Conservation (phyloP, 2,329 filamentous ascomycete genomes). For the Fusarium graminum region DNA sequence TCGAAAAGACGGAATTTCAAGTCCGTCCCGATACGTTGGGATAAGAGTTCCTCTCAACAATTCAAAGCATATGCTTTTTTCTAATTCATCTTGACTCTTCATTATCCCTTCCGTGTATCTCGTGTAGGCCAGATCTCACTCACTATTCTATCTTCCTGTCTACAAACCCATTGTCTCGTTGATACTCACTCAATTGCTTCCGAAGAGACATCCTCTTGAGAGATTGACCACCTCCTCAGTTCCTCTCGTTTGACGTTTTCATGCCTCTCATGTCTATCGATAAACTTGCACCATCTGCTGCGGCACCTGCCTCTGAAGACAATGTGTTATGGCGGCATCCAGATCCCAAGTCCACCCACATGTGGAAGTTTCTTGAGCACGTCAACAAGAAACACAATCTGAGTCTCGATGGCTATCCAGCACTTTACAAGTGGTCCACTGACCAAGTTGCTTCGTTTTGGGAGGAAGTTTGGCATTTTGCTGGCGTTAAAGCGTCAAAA, state of each 20-base stretch:
- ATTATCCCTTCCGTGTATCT: background rate
- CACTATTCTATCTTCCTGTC: conserved; percentile 5
- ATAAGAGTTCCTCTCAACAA: conserved; percentile 31
- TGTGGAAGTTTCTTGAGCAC: conserved; percentile 77
- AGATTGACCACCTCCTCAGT: conserved; percentile 1
- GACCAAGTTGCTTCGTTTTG: conserved; percentile 82
- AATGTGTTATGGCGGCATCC: conserved; percentile 79
- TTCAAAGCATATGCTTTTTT: conserved; percentile 1
- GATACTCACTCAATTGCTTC: conserved; percentile 25
- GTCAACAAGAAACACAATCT: conserved; percentile 77
- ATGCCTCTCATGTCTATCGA: conserved; percentile 49
- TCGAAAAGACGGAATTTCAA: conserved; percentile 31
- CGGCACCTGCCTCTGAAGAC: conserved; percentile 37
- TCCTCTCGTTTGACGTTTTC: conserved; percentile 8
- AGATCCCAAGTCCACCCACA: conserved; percentile 74
- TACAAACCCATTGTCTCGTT: conserved; percentile 6
- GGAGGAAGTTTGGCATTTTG: conserved; percentile 87
- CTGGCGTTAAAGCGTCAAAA: conserved; percentile 77
- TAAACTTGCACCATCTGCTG: conserved; percentile 40
- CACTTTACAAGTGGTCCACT: conserved; percentile 89
- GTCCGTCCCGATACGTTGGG: conserved; percentile 17
- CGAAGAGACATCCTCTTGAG: conserved; percentile 16
- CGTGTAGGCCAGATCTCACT: background rate
- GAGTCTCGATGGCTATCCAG: conserved; percentile 74
- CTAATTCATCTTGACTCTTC: conserved; percentile 2